phyloP scores from a whole-genome alignment of 1,139 yeast species.

The Hyphopichia burtonii region DNA sequence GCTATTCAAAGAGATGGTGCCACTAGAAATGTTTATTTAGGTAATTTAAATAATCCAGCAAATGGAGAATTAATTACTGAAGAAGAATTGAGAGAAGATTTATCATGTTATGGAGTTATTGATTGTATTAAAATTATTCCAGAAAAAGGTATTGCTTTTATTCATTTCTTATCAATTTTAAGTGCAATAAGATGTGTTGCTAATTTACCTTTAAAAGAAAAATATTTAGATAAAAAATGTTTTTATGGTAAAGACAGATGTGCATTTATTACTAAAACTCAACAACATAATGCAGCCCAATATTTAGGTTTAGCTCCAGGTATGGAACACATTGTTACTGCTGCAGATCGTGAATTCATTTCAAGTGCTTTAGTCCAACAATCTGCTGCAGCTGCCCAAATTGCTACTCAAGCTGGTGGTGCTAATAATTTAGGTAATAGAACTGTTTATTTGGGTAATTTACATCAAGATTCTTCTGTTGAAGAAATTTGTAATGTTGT shows the following conservation, averaged over 20 bases:
- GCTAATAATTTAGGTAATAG: slow-evolving; percentile 84
- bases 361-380: slow-evolving; percentile 65
- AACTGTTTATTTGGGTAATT: slow-evolving; percentile 85
- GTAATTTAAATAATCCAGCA: slow-evolving; percentile 57
- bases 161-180: slow-evolving; percentile 57
- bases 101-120: slow-evolving; percentile 51
- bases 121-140: slow-evolving; percentile 58
- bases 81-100: slow-evolving; percentile 52
- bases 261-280: slow-evolving; percentile 84
- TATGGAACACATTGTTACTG: slow-evolving; percentile 77
- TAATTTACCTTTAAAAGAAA: slow-evolving; percentile 52
- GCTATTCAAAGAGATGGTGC: slow-evolving; percentile 87
- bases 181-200: slow-evolving; percentile 62
- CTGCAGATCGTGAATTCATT: slow-evolving; percentile 69
- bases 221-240: slow-evolving; percentile 55
- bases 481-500: slow-evolving; percentile 94
- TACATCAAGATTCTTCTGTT: slow-evolving; percentile 79
- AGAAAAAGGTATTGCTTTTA: slow-evolving; percentile 61
- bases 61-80: slow-evolving; percentile 54
- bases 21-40: slow-evolving; percentile 85
- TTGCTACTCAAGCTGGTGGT: slow-evolving; percentile 74
- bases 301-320: slow-evolving; percentile 90
- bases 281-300: slow-evolving; percentile 96
- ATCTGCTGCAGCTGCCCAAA: slow-evolving; percentile 69
- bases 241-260: slow-evolving; percentile 66